phyloP scores from a whole-genome alignment of 768 basidiomycete genomes.

The Amanita brunnescens region DNA sequence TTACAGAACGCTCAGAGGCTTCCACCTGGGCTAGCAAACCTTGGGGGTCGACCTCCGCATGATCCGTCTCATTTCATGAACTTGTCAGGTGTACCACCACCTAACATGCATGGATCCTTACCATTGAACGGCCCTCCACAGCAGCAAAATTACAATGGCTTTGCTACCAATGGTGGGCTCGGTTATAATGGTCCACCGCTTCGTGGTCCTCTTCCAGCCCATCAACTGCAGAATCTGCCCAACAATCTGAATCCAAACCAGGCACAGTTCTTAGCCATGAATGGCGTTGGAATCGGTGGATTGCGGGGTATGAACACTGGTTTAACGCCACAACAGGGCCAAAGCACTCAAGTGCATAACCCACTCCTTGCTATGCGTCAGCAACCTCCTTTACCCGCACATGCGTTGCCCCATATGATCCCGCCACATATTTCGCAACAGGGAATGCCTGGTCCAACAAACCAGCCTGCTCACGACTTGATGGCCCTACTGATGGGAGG shows the following conservation, averaged over 20 bases:
- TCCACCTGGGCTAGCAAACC: slow-evolving; percentile 74
- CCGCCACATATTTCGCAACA: slow-evolving; percentile 59
- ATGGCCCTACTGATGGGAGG: slow-evolving; percentile 82
- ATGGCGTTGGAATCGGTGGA: slow-evolving; percentile 33
- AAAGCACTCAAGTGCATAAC: slow-evolving; percentile 29
- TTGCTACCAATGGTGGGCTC: slow-evolving; percentile 33
- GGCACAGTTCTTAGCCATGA: slow-evolving; percentile 41
- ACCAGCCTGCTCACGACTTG: slow-evolving; percentile 61
- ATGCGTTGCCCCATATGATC: slow-evolving; percentile 38
- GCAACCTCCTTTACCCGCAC: slow-evolving; percentile 48
- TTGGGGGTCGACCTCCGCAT: slow-evolving; percentile 75
- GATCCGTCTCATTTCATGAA: slow-evolving; percentile 62
- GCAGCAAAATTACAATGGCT: slow-evolving; percentile 44
- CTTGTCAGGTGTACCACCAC: slow-evolving; percentile 35
- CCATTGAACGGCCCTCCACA: slow-evolving; percentile 38
- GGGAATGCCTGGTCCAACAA: slow-evolving; percentile 37
- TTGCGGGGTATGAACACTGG: slow-evolving; percentile 40
- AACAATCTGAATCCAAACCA: slow-evolving; percentile 42
- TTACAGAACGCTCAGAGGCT: slow-evolving; percentile 49
- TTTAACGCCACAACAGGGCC: slow-evolving; percentile 40
- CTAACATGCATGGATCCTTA: slow-evolving; percentile 35
- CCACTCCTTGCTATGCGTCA: slow-evolving; percentile 42
- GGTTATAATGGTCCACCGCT: slow-evolving; percentile 41
- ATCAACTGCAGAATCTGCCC: slow-evolving; percentile 47
- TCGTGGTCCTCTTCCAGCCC: slow-evolving; percentile 43